Conservation (phyloP, 169 alveolate species). For the Eimeria tenella region DNA sequence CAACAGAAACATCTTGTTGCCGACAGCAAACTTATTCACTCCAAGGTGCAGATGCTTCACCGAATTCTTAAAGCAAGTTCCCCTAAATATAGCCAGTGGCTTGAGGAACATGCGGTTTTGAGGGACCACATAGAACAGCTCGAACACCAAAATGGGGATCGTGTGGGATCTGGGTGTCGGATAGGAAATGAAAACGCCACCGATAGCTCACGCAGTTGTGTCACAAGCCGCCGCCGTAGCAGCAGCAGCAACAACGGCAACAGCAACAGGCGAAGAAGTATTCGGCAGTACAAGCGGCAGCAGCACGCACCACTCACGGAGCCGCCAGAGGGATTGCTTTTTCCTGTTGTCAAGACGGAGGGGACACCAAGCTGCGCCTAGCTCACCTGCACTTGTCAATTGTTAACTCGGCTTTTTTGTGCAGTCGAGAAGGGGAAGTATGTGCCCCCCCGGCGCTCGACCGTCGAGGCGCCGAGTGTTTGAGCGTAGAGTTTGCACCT, state of each 20-base stretch:
- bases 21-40: constrained; percentile 60
- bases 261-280: constrained; percentile 31
- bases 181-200: constrained; percentile 9
- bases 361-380: constrained; percentile 50
- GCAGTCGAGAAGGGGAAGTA: constrained; percentile 19
- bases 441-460: constrained; percentile 6
- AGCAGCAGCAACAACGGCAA: constrained; percentile 50
- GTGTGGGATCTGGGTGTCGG: neutral
- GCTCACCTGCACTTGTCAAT: constrained; percentile 5
- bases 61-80: neutral
- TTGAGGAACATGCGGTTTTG: constrained; percentile 19
- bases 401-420: neutral
- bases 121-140: constrained; percentile 50
- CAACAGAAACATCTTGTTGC: constrained; percentile 55
- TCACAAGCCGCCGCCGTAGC: constrained; percentile 9
- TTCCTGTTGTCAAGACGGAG: constrained; percentile 4
- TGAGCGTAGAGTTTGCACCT: neutral
- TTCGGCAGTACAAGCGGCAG: constrained; percentile 54
- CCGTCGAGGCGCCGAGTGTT: neutral
- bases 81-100: constrained; percentile 63
- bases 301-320: neutral
- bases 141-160: constrained; percentile 34
- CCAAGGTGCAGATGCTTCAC: constrained; percentile 39
- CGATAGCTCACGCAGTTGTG: neutral
- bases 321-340: constrained; percentile 30